These are phyloP conservation scores for Candida suzukii DNA, from an alignment of 805 yeast species.

Conservation along the genomic window DNA sequence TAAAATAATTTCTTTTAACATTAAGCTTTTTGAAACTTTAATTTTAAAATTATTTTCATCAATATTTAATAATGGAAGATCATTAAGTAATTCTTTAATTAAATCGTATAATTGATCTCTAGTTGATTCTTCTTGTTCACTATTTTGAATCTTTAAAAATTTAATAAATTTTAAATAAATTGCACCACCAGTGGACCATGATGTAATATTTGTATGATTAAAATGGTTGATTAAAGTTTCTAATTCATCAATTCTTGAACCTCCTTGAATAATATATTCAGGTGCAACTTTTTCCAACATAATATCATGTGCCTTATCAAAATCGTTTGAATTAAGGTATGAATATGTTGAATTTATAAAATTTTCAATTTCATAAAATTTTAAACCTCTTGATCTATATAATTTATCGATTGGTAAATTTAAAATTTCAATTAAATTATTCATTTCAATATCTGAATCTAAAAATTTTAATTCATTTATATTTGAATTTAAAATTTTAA, in stretches of 20 bases:
- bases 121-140: conserved; percentile 5
- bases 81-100: conserved; percentile 35
- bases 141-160: conserved; percentile 13
- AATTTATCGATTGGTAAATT: conserved; percentile 42
- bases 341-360: conserved; percentile 54
- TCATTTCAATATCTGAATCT: conserved; percentile 21
- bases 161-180: conserved; percentile 46
- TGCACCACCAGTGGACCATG: conserved; percentile 54
- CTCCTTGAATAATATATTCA: conserved; percentile 47
- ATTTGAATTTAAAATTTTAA: conserved; percentile 26
- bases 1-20: conserved; percentile 42
- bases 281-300: conserved; percentile 67
- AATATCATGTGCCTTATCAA: conserved; percentile 57
- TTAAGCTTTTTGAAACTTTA: conserved; percentile 45
- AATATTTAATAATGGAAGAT: conserved; percentile 35
- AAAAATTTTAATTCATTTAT: conserved; percentile 25
- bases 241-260: conserved; percentile 19
- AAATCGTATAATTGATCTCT: conserved; percentile 10
- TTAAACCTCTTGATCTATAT: conserved; percentile 54
- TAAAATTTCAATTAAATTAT: conserved; percentile 30
- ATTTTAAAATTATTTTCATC: conserved; percentile 24
- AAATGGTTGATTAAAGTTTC: conserved; percentile 31
- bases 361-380: conserved; percentile 41
- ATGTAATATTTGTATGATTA: conserved; percentile 33
- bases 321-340: conserved; percentile 52